Conservation (phyloP, 1,139 yeast species). For the Magnusiomyces tetraspermus region DNA sequence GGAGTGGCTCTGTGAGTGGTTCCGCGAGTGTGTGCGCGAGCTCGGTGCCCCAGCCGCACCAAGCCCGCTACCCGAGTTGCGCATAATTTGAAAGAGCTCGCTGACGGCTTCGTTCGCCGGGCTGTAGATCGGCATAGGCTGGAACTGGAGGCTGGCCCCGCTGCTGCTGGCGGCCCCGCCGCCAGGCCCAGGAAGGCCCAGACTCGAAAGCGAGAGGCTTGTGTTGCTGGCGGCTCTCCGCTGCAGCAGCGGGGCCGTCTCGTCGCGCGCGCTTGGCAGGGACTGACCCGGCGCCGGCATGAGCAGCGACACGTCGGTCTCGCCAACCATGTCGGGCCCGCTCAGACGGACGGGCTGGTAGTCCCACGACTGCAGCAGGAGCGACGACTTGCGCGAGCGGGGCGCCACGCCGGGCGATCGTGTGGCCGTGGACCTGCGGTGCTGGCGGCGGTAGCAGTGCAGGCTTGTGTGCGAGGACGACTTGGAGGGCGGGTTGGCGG, state of each 20-base stretch:
- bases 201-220: slow-evolving; percentile 4
- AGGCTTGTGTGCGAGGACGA: not conserved
- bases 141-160: slow-evolving; percentile 14
- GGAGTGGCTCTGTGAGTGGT: too few relatives aligned
- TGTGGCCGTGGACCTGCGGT: not conserved
- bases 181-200: slow-evolving; percentile 7
- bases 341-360: slow-evolving; percentile 13
- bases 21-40: too few relatives aligned
- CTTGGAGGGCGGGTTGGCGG: not conserved
- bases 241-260: not conserved
- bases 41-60: slow-evolving; percentile 4
- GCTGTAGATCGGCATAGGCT: slow-evolving; percentile 14
- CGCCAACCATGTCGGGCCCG: slow-evolving; percentile 14
- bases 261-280: not conserved
- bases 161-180: slow-evolving; percentile 6
- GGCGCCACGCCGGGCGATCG: not conserved
- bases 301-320: slow-evolving; percentile 13
- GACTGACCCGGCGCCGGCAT: slow-evolving; percentile 6
- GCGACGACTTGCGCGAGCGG: slow-evolving; percentile 12
- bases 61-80: slow-evolving; percentile 14
- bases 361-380: slow-evolving; percentile 15
- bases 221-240: slow-evolving; percentile 12
- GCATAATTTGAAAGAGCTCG: slow-evolving; percentile 22
- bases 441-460: not conserved
- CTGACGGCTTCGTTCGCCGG: slow-evolving; percentile 17